phyloP scores from a whole-genome alignment of 768 basidiomycete genomes.

The Serendipita sp. region DNA sequence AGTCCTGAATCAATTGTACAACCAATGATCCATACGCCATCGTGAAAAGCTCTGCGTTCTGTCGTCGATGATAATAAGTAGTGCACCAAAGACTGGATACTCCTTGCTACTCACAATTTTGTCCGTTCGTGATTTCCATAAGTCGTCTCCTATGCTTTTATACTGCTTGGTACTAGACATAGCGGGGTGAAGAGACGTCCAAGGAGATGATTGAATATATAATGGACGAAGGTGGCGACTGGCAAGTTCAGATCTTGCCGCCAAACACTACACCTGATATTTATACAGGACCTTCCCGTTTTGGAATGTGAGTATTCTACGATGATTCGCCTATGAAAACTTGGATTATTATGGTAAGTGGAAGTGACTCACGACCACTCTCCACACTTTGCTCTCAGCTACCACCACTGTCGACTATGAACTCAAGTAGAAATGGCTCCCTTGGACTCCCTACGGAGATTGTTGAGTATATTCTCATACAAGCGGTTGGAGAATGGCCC shows the following conservation, averaged over 20 bases:
- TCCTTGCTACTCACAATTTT: slow-evolving; percentile 56
- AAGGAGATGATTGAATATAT: no score
- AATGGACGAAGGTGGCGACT: no score
- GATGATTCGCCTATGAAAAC: no score
- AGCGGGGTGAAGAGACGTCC: not conserved
- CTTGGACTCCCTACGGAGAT: not conserved
- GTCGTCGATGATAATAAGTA: not conserved
- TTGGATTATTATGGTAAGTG: no score
- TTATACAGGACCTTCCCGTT: no score
- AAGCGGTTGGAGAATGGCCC: not conserved
- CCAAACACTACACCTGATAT: no score
- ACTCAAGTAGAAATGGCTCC: not conserved
- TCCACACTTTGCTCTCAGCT: not conserved
- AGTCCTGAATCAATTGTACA: slow-evolving; percentile 96
- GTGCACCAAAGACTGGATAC: not conserved
- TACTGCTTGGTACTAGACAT: slow-evolving; percentile 40
- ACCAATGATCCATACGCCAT: slow-evolving; percentile 95
- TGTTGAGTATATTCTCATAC: not conserved
- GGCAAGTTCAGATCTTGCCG: no score
- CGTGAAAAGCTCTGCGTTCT: slow-evolving; percentile 97
- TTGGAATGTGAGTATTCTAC: no score
- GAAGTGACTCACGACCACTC: not conserved
- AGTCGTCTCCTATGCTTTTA: slow-evolving; percentile 81
- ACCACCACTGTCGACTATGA: not conserved
- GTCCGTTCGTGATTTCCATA: slow-evolving; percentile 88